Conservation (phyloP, 2,329 filamentous ascomycete species). For the Aspergillus novofumigatus region DNA sequence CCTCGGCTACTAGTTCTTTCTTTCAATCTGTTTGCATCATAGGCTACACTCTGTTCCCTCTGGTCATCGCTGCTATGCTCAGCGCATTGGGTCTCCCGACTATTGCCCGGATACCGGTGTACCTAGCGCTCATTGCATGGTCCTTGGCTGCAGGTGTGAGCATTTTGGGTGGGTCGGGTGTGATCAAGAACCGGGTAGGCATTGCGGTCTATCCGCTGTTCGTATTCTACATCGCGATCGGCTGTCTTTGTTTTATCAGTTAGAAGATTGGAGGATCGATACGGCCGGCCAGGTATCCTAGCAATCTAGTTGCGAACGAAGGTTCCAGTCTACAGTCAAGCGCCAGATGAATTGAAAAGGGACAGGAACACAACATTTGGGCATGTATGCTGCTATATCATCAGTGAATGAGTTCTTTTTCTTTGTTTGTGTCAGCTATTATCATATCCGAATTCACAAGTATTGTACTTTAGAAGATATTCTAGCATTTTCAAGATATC, state of each 20-base stretch:
- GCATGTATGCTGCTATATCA: neutral
- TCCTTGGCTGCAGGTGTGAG: slow-evolving; percentile 92
- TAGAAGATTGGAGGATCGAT: slow-evolving; percentile 39
- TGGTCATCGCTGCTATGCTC: slow-evolving; percentile 87
- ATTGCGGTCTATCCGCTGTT: slow-evolving; percentile 93
- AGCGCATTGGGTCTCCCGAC: slow-evolving; percentile 76
- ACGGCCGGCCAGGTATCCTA: neutral
- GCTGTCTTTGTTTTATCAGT: slow-evolving; percentile 96
- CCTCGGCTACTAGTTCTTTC: slow-evolving; percentile 67
- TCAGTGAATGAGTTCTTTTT: neutral
- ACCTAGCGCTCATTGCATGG: slow-evolving; percentile 84
- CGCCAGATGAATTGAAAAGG: neutral
- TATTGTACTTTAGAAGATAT: neutral
- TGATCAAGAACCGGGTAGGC: slow-evolving; percentile 88
- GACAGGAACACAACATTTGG: neutral
- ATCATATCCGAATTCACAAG: slow-evolving; percentile 10
- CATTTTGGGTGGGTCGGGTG: slow-evolving; percentile 90
- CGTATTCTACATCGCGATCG: slow-evolving; percentile 89
- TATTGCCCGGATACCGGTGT: slow-evolving; percentile 83
- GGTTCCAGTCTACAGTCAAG: neutral
- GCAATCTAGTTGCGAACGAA: neutral
- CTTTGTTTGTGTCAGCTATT: slow-evolving; percentile 4
- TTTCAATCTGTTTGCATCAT: slow-evolving; percentile 98
- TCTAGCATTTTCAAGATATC: slow-evolving; percentile 17
- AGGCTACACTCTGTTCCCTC: slow-evolving; percentile 94